phyloP scores from a whole-genome alignment of 2,329 filamentous ascomycete species.

The Fusarium nematophilum region DNA sequence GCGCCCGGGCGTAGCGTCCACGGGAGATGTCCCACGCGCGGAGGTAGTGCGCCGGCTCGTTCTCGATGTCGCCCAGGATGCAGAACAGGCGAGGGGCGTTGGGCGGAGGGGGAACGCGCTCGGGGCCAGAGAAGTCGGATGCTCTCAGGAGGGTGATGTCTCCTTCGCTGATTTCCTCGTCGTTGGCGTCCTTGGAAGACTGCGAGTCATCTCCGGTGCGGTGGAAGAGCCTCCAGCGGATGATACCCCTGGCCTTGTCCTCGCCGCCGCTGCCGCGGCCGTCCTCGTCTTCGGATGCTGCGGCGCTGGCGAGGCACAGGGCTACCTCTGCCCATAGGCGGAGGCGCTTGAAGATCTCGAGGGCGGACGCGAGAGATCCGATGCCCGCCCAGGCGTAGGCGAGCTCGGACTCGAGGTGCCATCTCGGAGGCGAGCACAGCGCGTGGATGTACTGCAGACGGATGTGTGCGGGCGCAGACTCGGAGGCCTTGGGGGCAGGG shows the following conservation, averaged over 20 bases:
- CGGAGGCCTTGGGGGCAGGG: slow-evolving; percentile 77
- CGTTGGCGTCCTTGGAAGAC: slow-evolving; percentile 56
- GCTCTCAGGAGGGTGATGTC: slow-evolving; percentile 68
- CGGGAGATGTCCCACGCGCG: slow-evolving; percentile 90
- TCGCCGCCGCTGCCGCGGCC: slow-evolving; percentile 71
- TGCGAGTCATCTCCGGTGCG: slow-evolving; percentile 59
- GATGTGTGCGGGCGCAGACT: slow-evolving; percentile 81
- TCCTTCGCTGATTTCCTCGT: slow-evolving; percentile 61
- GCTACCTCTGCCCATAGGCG: slow-evolving; percentile 96
- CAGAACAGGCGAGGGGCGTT: slow-evolving; percentile 92
- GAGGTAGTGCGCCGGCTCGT: slow-evolving; percentile 79
- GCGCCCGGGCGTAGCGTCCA: slow-evolving; percentile 84
- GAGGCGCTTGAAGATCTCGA: slow-evolving; percentile 95
- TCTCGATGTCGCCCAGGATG: slow-evolving; percentile 90
- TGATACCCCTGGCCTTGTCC: slow-evolving; percentile 80
- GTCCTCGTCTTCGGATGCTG: slow-evolving; percentile 66
- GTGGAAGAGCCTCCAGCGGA: slow-evolving; percentile 83
- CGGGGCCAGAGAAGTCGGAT: slow-evolving; percentile 68
- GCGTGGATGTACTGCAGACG: slow-evolving; percentile 87
- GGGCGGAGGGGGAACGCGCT: slow-evolving; percentile 75
- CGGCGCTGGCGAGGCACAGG: slow-evolving; percentile 79
- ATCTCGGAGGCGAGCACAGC: slow-evolving; percentile 84
- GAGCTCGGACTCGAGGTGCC: slow-evolving; percentile 94
- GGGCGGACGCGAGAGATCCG: slow-evolving; percentile 86
- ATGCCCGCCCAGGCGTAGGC: slow-evolving; percentile 92